Evolutionary conservation across 768 basidiomycete genomes (phyloP).

Genomic region (Lactarius trivialis): DNA sequence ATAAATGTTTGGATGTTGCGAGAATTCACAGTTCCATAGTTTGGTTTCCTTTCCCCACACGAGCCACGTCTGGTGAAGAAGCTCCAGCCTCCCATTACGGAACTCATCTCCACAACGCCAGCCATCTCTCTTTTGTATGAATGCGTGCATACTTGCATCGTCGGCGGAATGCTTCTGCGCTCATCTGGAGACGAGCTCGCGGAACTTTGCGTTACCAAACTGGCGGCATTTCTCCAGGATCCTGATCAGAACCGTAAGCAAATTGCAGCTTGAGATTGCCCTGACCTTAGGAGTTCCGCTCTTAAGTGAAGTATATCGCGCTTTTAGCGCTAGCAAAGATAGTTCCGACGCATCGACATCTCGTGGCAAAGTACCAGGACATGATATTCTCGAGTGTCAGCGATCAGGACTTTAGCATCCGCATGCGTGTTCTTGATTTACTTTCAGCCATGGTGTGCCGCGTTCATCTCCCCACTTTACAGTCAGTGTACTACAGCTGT

Average conservation of each 20-base stretch:
- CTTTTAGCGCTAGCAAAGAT: conserved; percentile 94
- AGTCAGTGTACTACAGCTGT: conserved; percentile 4
- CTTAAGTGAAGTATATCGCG: conserved; percentile 94
- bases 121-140: conserved; percentile 96
- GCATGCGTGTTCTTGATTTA: conserved; percentile 92
- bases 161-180: conserved; percentile 90
- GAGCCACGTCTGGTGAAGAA: conserved; percentile 94
- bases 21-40: conserved; percentile 43
- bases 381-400: conserved; percentile 85
- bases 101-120: conserved; percentile 90
- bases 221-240: conserved; percentile 88
- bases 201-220: conserved; percentile 83
- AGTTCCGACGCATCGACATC: conserved; percentile 82
- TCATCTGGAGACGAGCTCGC: conserved; percentile 74
- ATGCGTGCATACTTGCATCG: conserved; percentile 97
- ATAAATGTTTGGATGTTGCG: neutral
- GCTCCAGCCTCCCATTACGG: conserved; percentile 87
- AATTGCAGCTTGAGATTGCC: conserved; percentile 10
- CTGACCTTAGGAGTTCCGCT: neutral
- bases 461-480: neutral
- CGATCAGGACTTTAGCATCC: conserved; percentile 91
- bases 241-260: conserved; percentile 88
- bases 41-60: conserved; percentile 85
- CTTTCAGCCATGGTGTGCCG: conserved; percentile 81
- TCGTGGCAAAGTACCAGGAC: conserved; percentile 88